These are phyloP conservation scores for Themeda triandra DNA, from an alignment of 176 grass and related monocot species.

Conservation along the genomic window DNA sequence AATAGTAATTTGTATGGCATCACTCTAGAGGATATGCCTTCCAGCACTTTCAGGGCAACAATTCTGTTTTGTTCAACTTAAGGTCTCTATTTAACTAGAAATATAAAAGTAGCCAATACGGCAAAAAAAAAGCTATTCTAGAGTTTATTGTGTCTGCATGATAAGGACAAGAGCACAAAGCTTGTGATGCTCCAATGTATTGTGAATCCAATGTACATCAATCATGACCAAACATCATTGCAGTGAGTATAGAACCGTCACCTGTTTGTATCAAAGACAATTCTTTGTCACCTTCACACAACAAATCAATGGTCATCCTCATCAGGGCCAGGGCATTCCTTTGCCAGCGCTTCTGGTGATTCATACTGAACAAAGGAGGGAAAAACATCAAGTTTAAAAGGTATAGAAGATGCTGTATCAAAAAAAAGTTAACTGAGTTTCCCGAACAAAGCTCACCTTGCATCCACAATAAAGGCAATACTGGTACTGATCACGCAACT, in stretches of 20 bases:
- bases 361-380: constrained; percentile 57
- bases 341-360: constrained; percentile 56
- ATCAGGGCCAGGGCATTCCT: constrained; percentile 62
- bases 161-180: not conserved
- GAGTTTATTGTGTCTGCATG: not conserved
- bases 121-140: constrained; percentile 13
- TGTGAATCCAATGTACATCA: constrained; percentile 17
- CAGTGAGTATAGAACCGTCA: constrained; percentile 10
- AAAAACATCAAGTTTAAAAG: not conserved
- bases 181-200: not conserved
- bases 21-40: not conserved
- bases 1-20: not conserved
- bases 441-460: constrained; percentile 49
- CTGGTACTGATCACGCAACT: constrained; percentile 57
- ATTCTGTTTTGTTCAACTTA: not conserved
- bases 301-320: constrained; percentile 85
- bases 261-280: constrained; percentile 24
- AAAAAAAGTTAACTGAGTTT: not conserved
- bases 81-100: constrained; percentile 1
- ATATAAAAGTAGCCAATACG: not conserved
- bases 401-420: not conserved
- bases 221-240: constrained; percentile 7
- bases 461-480: constrained; percentile 90
- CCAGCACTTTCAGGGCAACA: not conserved
- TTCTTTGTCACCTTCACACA: constrained; percentile 13